Conservation (phyloP, 2,329 filamentous ascomycete genomes). For the Mycosphaerella sp. region DNA sequence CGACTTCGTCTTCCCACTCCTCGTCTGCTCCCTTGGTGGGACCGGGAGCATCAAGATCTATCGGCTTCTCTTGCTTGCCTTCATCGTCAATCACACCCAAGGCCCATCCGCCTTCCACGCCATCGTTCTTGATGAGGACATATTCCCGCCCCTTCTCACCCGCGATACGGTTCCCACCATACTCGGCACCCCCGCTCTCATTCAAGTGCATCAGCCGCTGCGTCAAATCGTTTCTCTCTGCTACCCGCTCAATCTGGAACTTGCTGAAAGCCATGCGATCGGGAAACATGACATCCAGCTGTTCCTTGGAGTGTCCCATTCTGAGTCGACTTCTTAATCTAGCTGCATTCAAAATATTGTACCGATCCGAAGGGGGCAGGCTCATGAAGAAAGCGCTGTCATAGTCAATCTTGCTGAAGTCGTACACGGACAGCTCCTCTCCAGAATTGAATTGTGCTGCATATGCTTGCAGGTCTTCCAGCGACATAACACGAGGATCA, state of each 20-base stretch:
- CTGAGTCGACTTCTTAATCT: slow-evolving; percentile 78
- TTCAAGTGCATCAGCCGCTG: slow-evolving; percentile 92
- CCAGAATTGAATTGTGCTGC: slow-evolving; percentile 86
- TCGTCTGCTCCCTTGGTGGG: slow-evolving; percentile 48
- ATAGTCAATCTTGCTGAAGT: slow-evolving; percentile 98
- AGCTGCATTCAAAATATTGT: slow-evolving; percentile 96
- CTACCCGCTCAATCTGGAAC: slow-evolving; percentile 93
- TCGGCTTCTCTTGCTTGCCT: slow-evolving; percentile 76
- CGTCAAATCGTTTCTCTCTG: slow-evolving; percentile 87
- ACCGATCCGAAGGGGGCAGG: slow-evolving; percentile 80
- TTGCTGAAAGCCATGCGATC: slow-evolving; percentile 94
- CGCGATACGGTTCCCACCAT: slow-evolving; percentile 63
- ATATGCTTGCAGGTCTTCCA: slow-evolving; percentile 90
- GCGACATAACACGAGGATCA: slow-evolving; percentile 92
- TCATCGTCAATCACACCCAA: slow-evolving; percentile 87
- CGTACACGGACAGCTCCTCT: slow-evolving; percentile 79
- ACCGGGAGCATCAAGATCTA: slow-evolving; percentile 73
- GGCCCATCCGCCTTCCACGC: slow-evolving; percentile 92
- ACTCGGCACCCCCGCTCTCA: slow-evolving; percentile 67
- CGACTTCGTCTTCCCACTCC: slow-evolving; percentile 56
- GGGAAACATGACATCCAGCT: slow-evolving; percentile 93
- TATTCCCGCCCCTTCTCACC: slow-evolving; percentile 90
- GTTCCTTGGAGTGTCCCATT: slow-evolving; percentile 96
- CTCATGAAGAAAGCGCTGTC: slow-evolving; percentile 93
- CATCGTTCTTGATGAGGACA: slow-evolving; percentile 90